Base-by-base conservation (phyloP, 768 basidiomycete genomes). In the Boletellus emodensis region DNA sequence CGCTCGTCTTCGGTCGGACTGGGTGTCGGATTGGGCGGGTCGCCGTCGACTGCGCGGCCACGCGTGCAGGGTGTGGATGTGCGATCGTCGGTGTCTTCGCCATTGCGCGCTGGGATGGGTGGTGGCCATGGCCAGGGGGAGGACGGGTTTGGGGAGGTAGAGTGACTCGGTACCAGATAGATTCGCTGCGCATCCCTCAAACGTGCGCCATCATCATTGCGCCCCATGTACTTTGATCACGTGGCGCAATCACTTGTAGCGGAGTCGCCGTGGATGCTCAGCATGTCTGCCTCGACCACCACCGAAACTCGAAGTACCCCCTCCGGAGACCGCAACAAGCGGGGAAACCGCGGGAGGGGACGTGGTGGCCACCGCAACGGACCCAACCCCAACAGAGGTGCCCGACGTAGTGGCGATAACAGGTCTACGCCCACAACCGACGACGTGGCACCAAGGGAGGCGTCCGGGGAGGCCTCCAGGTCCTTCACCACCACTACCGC, bases 1-100 rank as follows among this genome's bases (percentile, higher is more conserved):
- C 69, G 75, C 43, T 71, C 68, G 40, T 60, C 69, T 12, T 69
- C 71, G 30, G 58, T 71, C 9, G 52, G 60, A 17, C 30, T 64
- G 34, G 56, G 63, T 1, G 51, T 65, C 38, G 63, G 63, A 9
- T n/a, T 58, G 32, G 43, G 63, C 1, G 40, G 62, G 17, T 51
- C 56, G 4, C 36, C 61, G 17, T 53, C 56, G 6, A 28, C 53
- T 44, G 59, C 41, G 14, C 49, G 52, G 46, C 17, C 36, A 12
- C 39, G 40, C 0, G 15, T 17, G 28, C 30, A 33, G 3, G 40
- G 48, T 13, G 22, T 32, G 36, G 40, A 10, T n/a, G 47, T 26
- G 10, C 40, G 14, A 14, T 10, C 10, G 14, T 42, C 14, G 28
- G 26, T 15, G 33, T 36, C 48, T 5, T 57, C 55, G 17, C 45